Evolutionary conservation across 78 protist species (phyloP).

Genomic region (Cavenderia fasciculata): DNA sequence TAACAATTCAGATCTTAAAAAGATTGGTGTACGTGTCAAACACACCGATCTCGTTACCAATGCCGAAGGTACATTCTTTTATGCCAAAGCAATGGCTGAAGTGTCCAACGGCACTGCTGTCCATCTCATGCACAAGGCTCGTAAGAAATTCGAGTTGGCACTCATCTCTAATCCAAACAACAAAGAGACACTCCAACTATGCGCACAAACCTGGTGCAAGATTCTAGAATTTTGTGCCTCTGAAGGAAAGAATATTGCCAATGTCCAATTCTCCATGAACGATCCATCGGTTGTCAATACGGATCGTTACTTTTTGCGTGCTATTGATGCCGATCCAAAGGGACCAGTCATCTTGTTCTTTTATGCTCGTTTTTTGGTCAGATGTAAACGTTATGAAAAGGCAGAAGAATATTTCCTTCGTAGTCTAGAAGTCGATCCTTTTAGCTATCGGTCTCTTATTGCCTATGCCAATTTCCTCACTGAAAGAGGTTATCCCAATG

Average conservation of each 20-base stretch:
- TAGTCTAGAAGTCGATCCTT: constrained; percentile 61
- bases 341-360: constrained; percentile 67
- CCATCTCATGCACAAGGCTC: constrained; percentile 49
- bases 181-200: constrained; percentile 65
- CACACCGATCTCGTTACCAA: constrained; percentile 73
- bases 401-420: constrained; percentile 65
- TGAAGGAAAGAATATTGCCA: constrained; percentile 69
- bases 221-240: constrained; percentile 36
- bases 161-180: constrained; percentile 73
- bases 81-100: constrained; percentile 78
- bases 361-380: constrained; percentile 70
- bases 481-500: constrained; percentile 69
- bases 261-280: constrained; percentile 59
- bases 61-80: constrained; percentile 78
- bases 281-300: constrained; percentile 57
- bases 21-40: constrained; percentile 80
- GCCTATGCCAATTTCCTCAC: constrained; percentile 68
- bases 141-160: constrained; percentile 59
- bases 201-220: constrained; percentile 74
- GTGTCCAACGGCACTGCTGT: constrained; percentile 26
- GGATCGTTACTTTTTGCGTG: constrained; percentile 72
- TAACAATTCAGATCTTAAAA: constrained; percentile 55
- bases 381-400: constrained; percentile 64
- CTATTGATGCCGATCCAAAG: constrained; percentile 75
- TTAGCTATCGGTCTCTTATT: constrained; percentile 51